Conservation (phyloP, 176 grass and related monocot species). For the Musa schizocarpa region DNA sequence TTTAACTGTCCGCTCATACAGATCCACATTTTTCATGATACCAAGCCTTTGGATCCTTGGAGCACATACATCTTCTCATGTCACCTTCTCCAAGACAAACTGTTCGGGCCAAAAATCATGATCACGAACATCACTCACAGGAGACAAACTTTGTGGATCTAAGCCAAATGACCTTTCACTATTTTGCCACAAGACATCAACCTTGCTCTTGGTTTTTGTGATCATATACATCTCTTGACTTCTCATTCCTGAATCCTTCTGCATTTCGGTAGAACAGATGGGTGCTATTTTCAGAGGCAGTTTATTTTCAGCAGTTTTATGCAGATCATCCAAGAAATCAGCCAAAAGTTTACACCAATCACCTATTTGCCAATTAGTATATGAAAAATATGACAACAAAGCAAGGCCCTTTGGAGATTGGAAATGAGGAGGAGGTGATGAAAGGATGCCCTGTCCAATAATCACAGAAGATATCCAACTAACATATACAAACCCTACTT, state of each 20-base stretch:
- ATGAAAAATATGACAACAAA: slow-evolving; percentile 58
- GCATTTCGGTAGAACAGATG: slow-evolving; percentile 28
- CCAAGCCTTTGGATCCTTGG: slow-evolving; percentile 39
- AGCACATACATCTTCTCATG: slow-evolving; percentile 28
- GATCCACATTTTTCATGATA: slow-evolving; percentile 71
- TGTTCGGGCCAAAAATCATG: slow-evolving; percentile 96
- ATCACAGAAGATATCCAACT: slow-evolving; percentile 77
- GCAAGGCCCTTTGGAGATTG: slow-evolving; percentile 67
- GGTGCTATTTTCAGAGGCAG: slow-evolving; percentile 8
- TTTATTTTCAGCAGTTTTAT: slow-evolving; percentile 24
- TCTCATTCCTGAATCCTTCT: slow-evolving; percentile 23
- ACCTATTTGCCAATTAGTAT: slow-evolving; percentile 93
- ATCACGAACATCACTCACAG: slow-evolving; percentile 71
- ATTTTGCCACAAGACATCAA: slow-evolving; percentile 87
- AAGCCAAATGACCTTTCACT: slow-evolving; percentile 58
- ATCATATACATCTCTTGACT: slow-evolving; percentile 49
- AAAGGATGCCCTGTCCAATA: slow-evolving; percentile 41
- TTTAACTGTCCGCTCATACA: slow-evolving; percentile 62
- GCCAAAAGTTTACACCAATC: slow-evolving; percentile 76
- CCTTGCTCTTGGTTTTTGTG: slow-evolving; percentile 63
- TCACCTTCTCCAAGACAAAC: slow-evolving; percentile 62
- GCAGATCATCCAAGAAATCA: slow-evolving; percentile 1
- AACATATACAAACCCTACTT: slow-evolving; percentile 61
- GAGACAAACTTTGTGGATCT: slow-evolving; percentile 54
- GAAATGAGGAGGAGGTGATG: slow-evolving; percentile 48